phyloP scores from a whole-genome alignment of 192 early-diverging fungal species.

The Mortierella alpina region DNA sequence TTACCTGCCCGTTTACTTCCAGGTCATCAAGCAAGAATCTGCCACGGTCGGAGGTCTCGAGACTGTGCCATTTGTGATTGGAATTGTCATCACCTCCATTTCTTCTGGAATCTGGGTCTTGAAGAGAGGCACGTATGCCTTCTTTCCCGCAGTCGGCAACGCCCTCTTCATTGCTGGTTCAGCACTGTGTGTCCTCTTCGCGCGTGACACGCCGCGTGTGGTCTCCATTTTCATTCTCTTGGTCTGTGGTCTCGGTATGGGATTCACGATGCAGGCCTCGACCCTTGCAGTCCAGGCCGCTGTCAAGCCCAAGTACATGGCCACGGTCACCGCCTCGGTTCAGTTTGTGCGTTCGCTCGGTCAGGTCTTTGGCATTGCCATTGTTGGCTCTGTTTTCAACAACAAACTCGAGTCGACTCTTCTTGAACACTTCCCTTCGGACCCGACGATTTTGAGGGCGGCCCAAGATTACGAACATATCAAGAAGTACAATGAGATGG shows the following conservation, averaged over 20 bases:
- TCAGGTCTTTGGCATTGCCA: conserved; percentile 44
- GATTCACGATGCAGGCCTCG: conserved; percentile 73
- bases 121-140: conserved; percentile 65
- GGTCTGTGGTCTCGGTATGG: conserved; percentile 78
- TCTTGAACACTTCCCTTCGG: conserved; percentile 1
- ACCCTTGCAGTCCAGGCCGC: conserved; percentile 73
- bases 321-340: conserved; percentile 68
- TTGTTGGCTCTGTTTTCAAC: conserved; percentile 49
- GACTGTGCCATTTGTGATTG: conserved; percentile 78
- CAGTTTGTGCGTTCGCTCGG: conserved; percentile 66
- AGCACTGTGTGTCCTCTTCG: conserved; percentile 66
- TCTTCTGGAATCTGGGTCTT: conserved; percentile 68
- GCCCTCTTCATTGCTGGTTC: conserved; percentile 67
- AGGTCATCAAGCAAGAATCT: conserved; percentile 60
- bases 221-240: conserved; percentile 71
- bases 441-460: conserved; percentile 1
- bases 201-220: conserved; percentile 53
- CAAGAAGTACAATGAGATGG: conserved; percentile 43
- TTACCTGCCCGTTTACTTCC: conserved; percentile 79
- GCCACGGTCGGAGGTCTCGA: conserved; percentile 79
- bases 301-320: conserved; percentile 69
- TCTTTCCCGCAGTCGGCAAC: conserved; percentile 73
- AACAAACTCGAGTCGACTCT: conserved; percentile 42
- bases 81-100: conserved; percentile 70
- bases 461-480: conserved; percentile 20